Evolutionary conservation across 306 rosid genomes (phyloP).

Genomic region (Sicyos edulis): DNA sequence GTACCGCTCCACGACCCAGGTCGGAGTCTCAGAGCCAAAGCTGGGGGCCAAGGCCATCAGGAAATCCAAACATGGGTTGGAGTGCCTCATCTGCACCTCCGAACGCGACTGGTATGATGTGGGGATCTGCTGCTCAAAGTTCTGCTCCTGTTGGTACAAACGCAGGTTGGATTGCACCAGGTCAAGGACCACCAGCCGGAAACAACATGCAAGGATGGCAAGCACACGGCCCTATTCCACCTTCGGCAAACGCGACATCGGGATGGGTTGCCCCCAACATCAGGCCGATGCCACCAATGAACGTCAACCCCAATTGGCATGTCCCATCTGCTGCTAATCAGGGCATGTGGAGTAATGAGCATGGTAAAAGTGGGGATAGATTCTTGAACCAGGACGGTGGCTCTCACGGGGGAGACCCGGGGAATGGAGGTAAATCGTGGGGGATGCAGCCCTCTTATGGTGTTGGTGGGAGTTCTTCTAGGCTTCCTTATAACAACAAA

Average conservation of each 20-base stretch:
- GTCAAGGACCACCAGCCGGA: constrained; percentile 47
- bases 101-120: constrained; percentile 44
- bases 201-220: constrained; percentile 61
- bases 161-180: constrained; percentile 67
- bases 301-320: constrained; percentile 62
- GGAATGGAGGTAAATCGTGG: constrained; percentile 67
- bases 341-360: constrained; percentile 50
- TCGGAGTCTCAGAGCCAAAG: constrained; percentile 35
- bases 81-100: constrained; percentile 45
- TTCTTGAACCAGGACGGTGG: constrained; percentile 36
- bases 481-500: constrained; percentile 52
- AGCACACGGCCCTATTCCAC: constrained; percentile 48
- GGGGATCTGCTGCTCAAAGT: constrained; percentile 41
- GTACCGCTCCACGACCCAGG: constrained; percentile 31
- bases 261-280: constrained; percentile 58
- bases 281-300: constrained; percentile 41
- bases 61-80: constrained; percentile 61
- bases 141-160: constrained; percentile 53
- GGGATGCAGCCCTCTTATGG: constrained; percentile 66
- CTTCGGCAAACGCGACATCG: constrained; percentile 42
- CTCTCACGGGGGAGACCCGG: constrained; percentile 57
- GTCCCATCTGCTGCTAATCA: constrained; percentile 40
- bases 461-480: constrained; percentile 50
- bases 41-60: constrained; percentile 50
- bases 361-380: constrained; percentile 56